Evolutionary conservation across 306 rosid species (phyloP).

Genomic region (Casuarina cunninghamiana): DNA sequence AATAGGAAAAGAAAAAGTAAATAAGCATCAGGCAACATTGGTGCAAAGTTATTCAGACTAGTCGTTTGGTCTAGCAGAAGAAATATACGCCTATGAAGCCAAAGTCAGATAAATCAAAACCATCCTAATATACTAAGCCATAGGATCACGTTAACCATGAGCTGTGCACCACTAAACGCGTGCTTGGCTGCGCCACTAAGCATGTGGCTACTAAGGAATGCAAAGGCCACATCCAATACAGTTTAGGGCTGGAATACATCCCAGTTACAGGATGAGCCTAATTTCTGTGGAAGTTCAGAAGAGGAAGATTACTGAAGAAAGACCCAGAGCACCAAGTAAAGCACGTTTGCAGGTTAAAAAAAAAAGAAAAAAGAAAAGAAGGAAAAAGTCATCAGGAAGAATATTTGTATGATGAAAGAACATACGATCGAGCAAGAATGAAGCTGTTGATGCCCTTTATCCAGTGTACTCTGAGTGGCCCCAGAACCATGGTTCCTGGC

Average conservation of each 20-base stretch:
- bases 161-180: no score
- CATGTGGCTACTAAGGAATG: no score
- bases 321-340: background rate
- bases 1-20: background rate
- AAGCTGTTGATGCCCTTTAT: conserved; percentile 23
- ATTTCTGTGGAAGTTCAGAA: background rate
- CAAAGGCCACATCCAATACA: background rate
- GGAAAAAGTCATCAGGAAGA: background rate
- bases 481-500: conserved; percentile 26
- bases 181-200: no score
- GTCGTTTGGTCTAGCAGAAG: no score
- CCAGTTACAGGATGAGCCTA: background rate
- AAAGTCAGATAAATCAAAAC: no score
- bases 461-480: background rate
- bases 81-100: background rate
- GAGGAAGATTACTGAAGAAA: conserved; percentile 4
- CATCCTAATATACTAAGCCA: no score
- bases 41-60: background rate
- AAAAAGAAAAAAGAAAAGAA: background rate
- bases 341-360: background rate
- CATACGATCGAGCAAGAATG: conserved; percentile 25
- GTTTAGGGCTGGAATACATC: background rate
- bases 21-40: background rate
- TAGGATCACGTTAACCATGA: no score
- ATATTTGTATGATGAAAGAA: conserved; percentile 6